Conservation (phyloP, 1,284 basidiomycete species). For the Cryptococcus deneoformans region DNA sequence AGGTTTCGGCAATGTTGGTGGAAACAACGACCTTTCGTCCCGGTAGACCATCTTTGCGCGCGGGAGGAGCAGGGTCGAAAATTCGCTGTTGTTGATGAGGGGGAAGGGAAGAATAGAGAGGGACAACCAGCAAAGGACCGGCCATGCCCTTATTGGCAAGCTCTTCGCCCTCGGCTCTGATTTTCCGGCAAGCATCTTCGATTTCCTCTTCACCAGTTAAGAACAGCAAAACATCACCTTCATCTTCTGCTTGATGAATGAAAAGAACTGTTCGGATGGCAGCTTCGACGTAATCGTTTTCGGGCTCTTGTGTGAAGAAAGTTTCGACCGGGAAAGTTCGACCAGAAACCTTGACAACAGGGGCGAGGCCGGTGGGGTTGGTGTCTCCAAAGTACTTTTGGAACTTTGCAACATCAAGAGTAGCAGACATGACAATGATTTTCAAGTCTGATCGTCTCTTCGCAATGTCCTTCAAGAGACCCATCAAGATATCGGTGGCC, state of each 20-base stretch:
- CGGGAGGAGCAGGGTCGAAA: constrained; percentile 78
- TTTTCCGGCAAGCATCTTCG: constrained; percentile 93
- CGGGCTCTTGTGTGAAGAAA: constrained; percentile 94
- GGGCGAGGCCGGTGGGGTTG: constrained; percentile 58
- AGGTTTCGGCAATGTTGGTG: constrained; percentile 98
- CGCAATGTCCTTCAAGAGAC: constrained; percentile 72
- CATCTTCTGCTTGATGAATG: constrained; percentile 95
- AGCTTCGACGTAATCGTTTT: constrained; percentile 95
- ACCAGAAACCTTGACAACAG: constrained; percentile 93
- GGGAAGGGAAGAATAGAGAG: constrained; percentile 90
- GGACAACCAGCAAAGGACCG: constrained; percentile 83
- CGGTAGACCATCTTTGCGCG: constrained; percentile 67
- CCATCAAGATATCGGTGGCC: constrained; percentile 98
- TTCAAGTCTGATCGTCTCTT: constrained; percentile 85
- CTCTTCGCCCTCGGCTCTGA: constrained; percentile 84
- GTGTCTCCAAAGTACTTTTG: constrained; percentile 86
- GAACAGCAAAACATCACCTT: constrained; percentile 91
- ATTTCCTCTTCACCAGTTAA: constrained; percentile 99
- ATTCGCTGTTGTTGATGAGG: constrained; percentile 93
- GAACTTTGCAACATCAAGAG: constrained; percentile 95
- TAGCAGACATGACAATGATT: constrained; percentile 98
- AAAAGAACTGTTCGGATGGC: constrained; percentile 95
- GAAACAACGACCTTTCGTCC: constrained; percentile 94
- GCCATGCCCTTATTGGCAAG: constrained; percentile 67
- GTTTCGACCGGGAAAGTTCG: constrained; percentile 93